These are phyloP conservation scores for Phoenix dactylifera DNA, from an alignment of 176 grass and related monocot genomes.

Conservation along the genomic window DNA sequence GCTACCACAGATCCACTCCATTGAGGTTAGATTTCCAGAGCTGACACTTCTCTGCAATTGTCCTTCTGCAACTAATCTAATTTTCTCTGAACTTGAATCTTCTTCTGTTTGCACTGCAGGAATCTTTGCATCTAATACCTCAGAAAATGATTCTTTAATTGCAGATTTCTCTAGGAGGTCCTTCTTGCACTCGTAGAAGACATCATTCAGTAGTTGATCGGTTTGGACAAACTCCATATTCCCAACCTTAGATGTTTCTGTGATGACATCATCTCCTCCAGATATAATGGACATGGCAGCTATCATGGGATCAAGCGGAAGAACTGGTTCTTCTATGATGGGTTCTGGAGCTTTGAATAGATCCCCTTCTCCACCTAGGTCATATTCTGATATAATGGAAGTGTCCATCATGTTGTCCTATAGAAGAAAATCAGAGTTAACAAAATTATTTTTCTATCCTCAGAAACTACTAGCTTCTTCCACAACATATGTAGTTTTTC, in stretches of 20 bases:
- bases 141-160: too few relatives aligned
- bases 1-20: constrained; percentile 40
- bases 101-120: constrained; percentile 67
- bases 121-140: constrained; percentile 50
- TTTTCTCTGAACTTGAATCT: constrained; percentile 26
- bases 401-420: constrained; percentile 51
- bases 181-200: constrained; percentile 73
- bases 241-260: constrained; percentile 37
- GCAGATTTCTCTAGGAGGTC: constrained; percentile 13
- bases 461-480: too few relatives aligned
- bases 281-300: constrained; percentile 81
- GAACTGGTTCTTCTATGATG: constrained; percentile 55
- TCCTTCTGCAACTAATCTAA: constrained; percentile 34
- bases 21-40: constrained; percentile 64
- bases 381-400: constrained; percentile 63
- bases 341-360: constrained; percentile 87
- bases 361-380: constrained; percentile 84
- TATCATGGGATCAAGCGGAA: constrained; percentile 45
- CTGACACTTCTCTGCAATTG: constrained; percentile 83
- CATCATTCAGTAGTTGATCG: constrained; percentile 55
- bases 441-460: too few relatives aligned
- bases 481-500: too few relatives aligned
- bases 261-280: constrained; percentile 32
- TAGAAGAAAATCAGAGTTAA: background rate
- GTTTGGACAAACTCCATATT: constrained; percentile 41